Percentiles rank a stretch among this genome's conserved stretches.
These are phyloP conservation scores for Epithele typhae DNA, from an alignment of 768 basidiomycete species.

Conservation along the genomic window DNA sequence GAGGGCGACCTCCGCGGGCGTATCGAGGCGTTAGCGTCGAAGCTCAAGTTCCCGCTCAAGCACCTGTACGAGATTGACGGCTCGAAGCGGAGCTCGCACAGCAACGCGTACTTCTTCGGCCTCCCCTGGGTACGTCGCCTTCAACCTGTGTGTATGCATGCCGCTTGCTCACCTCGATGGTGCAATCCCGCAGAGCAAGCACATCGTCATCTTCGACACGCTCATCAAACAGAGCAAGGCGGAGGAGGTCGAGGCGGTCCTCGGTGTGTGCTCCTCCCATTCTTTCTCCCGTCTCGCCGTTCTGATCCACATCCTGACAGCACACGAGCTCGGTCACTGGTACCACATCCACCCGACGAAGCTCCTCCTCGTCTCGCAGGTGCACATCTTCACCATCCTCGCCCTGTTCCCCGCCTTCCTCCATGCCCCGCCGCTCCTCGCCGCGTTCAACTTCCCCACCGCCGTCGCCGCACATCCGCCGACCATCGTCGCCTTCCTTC, in stretches of 20 bases:
- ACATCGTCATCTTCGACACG: slow-evolving; percentile 97
- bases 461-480: slow-evolving; percentile 62
- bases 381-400: slow-evolving; percentile 85
- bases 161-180: background rate
- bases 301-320: slow-evolving; percentile 30
- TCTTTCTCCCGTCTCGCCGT: background rate
- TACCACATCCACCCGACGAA: slow-evolving; percentile 88
- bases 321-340: slow-evolving; percentile 98
- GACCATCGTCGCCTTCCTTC: slow-evolving; percentile 79
- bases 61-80: slow-evolving; percentile 97
- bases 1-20: slow-evolving; percentile 72
- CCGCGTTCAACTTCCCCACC: slow-evolving; percentile 76
- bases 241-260: slow-evolving; percentile 95
- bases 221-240: slow-evolving; percentile 88
- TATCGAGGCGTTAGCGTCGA: slow-evolving; percentile 72
- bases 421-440: slow-evolving; percentile 70
- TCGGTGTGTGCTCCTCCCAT: slow-evolving; percentile 38
- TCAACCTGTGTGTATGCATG: background rate
- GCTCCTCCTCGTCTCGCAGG: slow-evolving; percentile 78
- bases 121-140: slow-evolving; percentile 73
- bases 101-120: slow-evolving; percentile 98
- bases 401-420: slow-evolving; percentile 89
- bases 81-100: slow-evolving; percentile 91
- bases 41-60: slow-evolving; percentile 90
- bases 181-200: slow-evolving; percentile 58